Base-by-base conservation (phyloP, 768 basidiomycete genomes). In the Mycena galericulata region DNA sequence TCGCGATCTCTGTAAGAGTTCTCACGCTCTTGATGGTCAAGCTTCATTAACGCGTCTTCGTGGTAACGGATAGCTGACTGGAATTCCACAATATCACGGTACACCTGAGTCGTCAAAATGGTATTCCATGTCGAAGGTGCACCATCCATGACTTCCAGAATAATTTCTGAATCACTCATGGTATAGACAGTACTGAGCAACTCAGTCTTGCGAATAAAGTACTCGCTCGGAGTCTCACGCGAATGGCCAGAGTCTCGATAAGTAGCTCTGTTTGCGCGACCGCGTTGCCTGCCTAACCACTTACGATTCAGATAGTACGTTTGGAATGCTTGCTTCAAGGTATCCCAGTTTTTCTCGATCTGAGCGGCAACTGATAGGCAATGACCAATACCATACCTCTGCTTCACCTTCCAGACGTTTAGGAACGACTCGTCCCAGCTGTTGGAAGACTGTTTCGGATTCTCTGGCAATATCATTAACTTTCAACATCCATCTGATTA, bases 161-260 rank as follows among this genome's bases (percentile, higher is more conserved):
- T 82, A 5, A 79, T 18, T 54, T 82, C 79, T 2, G 74, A 68
- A 50, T 82, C 78, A 5, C 43, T 27, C 38, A 56, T 20, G 14
- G 55, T 41, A 20, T 41, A 41, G 5, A 56, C 55, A 27, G 40
- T 57, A n/a, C 45, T 57, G 3, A 57, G 12, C 18, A 80, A 60
- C 34, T 76, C 76, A 3, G 58, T 30, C 50, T 82, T 82, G 1
- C 79, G 70, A 45, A 80, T 79, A 67, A 68, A 78, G 53, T 80
- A 82, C 24, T 80, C 73, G 43, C 79, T 79, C 0, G 81, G 80
- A 2, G 71, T 75, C 51, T 82, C 81, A n/a, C n/a, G n/a, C n/a
- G n/a, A n/a, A n/a, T n/a, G n/a, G n/a, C n/a, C n/a, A n/a, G n/a
- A n/a, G n/a, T 4, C 53, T 50, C 0, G 65, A 17, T 79, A 82